A percentile compares a stretch with the other conserved stretches of the same genome.
Evolutionary conservation across 2,329 filamentous ascomycete genomes (phyloP).

Genomic region (Sporothrix sp.): DNA sequence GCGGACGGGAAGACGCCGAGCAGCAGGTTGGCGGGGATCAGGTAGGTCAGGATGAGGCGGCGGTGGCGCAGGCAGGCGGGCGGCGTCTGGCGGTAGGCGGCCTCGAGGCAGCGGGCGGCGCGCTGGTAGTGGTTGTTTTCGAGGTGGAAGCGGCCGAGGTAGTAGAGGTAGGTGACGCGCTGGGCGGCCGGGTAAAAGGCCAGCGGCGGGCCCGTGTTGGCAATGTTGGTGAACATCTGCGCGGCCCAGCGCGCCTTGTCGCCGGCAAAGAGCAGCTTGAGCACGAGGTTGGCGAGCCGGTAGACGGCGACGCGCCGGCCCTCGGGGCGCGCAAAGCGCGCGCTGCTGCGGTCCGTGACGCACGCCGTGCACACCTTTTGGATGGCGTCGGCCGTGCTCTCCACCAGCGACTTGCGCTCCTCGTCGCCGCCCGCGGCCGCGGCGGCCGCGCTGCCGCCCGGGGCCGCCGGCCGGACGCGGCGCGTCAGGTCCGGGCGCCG

Average conservation of each 20-base stretch:
- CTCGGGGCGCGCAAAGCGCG: slow-evolving; percentile 57
- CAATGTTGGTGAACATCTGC: slow-evolving; percentile 83
- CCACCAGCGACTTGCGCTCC: slow-evolving; percentile 68
- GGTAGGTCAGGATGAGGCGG: slow-evolving; percentile 69
- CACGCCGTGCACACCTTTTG: slow-evolving; percentile 88
- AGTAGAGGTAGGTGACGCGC: slow-evolving; percentile 87
- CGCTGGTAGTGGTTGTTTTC: slow-evolving; percentile 74
- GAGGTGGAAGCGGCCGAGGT: slow-evolving; percentile 83
- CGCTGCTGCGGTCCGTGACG: slow-evolving; percentile 66
- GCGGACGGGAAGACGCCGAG: slow-evolving; percentile 71
- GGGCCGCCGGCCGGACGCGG: slow-evolving; percentile 37
- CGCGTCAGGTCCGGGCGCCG: slow-evolving; percentile 68
- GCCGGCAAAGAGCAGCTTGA: slow-evolving; percentile 79
- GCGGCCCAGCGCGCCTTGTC: slow-evolving; percentile 74
- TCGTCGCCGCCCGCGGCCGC: slow-evolving; percentile 44
- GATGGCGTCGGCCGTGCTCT: slow-evolving; percentile 79
- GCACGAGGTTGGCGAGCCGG: slow-evolving; percentile 79
- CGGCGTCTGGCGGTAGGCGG: slow-evolving; percentile 65
- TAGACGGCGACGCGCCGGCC: slow-evolving; percentile 86
- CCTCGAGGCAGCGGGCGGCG: slow-evolving; percentile 63
- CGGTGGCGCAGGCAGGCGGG: slow-evolving; percentile 59
- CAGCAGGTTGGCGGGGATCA: slow-evolving; percentile 74
- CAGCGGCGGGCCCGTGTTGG: slow-evolving; percentile 70
- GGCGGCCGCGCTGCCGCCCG: slow-evolving; percentile 30
- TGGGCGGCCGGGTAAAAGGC: slow-evolving; percentile 75